Base-by-base conservation (phyloP, 2,329 filamentous ascomycete genomes). In the Whalleya microplaca region DNA sequence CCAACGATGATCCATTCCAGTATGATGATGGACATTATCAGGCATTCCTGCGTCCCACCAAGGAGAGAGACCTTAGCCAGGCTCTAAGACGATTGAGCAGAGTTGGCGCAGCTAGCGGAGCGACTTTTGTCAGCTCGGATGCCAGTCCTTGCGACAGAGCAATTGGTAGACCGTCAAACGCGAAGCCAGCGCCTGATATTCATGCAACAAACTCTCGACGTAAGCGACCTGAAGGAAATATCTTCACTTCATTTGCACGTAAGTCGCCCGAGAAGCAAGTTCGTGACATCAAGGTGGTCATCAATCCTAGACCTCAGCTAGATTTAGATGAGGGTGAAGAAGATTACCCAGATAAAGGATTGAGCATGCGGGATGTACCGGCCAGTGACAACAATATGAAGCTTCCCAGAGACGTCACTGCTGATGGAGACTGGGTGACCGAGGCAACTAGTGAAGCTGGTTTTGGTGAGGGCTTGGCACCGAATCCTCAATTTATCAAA, bases 41-140 rank as follows among this genome's bases (percentile, higher is more conserved):
- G 14, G 56, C 69, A 9, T 76, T 76, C 41, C 62, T 79, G 8
- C 68, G 72, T 7, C 66, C 73, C 3, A 68, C 71, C 1, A 73
- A 71, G 53, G 78, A 81, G 57, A 70, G 74, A 52, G 76, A 81
- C 10, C 71, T 80, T 14, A 80, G 76, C 52, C 71, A 64, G 21
- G 74, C 71, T 7, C 71, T 80, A 19, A 72, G 70, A 23, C 68
- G 66, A 19, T 57, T 71, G 20, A 69, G 71, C 27, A 56, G 59
- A 7, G 20, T 64, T 12, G 68, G 62, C 40, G 65, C 61, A 14
- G 61, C 64, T 21, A 71, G 64, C 27, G 49, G 58, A 16, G 67
- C 55, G 2, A 66, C 64, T 29, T 48, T 68, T 8, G 51, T 62
- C 41, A 67, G 62, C 21, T 56, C 66, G 0, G 64, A 65, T 7